Conservation (phyloP, 352 stramenopile genomes). For the Globisporangium okanoganense region DNA sequence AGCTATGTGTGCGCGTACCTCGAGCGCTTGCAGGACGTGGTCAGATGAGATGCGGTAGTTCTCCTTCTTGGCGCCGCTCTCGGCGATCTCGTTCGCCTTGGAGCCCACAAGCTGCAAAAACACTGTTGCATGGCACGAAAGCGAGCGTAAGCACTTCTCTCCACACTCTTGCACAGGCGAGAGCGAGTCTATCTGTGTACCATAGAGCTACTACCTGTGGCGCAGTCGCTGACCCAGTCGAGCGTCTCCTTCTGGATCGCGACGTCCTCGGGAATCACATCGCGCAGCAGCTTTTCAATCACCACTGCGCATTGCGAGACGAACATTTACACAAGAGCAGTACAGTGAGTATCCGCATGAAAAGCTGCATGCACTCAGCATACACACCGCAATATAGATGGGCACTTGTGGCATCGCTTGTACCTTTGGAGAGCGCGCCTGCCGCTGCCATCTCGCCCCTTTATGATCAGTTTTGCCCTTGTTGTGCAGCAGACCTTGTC, state of each 20-base stretch:
- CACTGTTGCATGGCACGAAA: slow-evolving; percentile 22
- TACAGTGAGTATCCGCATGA: not conserved
- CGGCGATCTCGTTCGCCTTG: slow-evolving; percentile 49
- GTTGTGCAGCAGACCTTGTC: not conserved
- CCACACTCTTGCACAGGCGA: not conserved
- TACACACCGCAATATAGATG: not conserved
- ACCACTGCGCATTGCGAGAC: slow-evolving; percentile 6
- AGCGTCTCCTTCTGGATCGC: slow-evolving; percentile 58
- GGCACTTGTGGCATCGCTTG: not conserved
- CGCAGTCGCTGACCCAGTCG: slow-evolving; percentile 62
- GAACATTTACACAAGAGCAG: not conserved
- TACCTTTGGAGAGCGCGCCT: slow-evolving; percentile 11
- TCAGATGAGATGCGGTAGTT: slow-evolving; percentile 69
- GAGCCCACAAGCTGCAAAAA: slow-evolving; percentile 45
- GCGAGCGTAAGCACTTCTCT: no score
- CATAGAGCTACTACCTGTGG: slow-evolving; percentile 24
- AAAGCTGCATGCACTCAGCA: not conserved
- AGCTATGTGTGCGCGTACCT: slow-evolving; percentile 34
- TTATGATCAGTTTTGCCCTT: not conserved
- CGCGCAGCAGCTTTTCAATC: slow-evolving; percentile 46
- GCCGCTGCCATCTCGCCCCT: not conserved
- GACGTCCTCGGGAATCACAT: slow-evolving; percentile 51
- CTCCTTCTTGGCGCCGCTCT: slow-evolving; percentile 45
- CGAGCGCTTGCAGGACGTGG: slow-evolving; percentile 48
- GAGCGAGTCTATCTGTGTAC: not conserved